Percentiles rank a stretch among this genome's conserved stretches.
Conservation (phyloP, 371 early-diverging fungal genomes). For the Mucor irregularis region DNA sequence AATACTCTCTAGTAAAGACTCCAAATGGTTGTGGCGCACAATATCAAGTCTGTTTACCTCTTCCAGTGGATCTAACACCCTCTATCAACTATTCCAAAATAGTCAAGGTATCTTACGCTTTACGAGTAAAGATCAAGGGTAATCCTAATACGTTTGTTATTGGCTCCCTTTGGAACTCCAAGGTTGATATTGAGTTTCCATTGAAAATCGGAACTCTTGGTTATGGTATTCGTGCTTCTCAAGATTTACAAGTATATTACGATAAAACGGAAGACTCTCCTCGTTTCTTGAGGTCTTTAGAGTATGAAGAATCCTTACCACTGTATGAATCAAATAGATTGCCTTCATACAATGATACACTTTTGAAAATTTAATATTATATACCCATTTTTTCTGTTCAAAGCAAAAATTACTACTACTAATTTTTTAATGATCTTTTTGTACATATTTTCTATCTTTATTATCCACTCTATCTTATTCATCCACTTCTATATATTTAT, state of each 20-base stretch:
- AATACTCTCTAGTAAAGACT: constrained; percentile 15
- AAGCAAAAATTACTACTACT: background rate
- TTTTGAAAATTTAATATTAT: background rate
- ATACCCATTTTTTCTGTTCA: background rate
- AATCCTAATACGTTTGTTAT: constrained; percentile 7
- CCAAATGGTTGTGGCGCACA: constrained; percentile 16
- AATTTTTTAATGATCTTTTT: background rate
- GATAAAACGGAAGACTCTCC: constrained; percentile 11
- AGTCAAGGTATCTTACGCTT: constrained; percentile 22
- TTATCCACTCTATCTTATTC: too few relatives aligned
- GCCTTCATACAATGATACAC: constrained; percentile 12
- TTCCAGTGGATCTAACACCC: constrained; percentile 30
- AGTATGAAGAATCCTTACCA: constrained; percentile 37
- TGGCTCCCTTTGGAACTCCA: constrained; percentile 15
- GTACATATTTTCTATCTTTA: background rate
- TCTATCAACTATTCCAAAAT: constrained; percentile 31
- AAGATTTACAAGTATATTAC: constrained; percentile 20
- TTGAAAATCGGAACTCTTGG: constrained; percentile 42
- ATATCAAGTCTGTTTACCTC: constrained; percentile 9
- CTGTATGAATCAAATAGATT: constrained; percentile 24
- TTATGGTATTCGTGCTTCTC: constrained; percentile 34
- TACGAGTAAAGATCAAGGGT: constrained; percentile 26
- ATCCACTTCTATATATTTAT: background rate
- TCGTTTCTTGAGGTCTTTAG: constrained; percentile 28
- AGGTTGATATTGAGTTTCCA: constrained; percentile 21